phyloP scores from a whole-genome alignment of 2,329 filamentous ascomycete species.

The Colletotrichum sp. region DNA sequence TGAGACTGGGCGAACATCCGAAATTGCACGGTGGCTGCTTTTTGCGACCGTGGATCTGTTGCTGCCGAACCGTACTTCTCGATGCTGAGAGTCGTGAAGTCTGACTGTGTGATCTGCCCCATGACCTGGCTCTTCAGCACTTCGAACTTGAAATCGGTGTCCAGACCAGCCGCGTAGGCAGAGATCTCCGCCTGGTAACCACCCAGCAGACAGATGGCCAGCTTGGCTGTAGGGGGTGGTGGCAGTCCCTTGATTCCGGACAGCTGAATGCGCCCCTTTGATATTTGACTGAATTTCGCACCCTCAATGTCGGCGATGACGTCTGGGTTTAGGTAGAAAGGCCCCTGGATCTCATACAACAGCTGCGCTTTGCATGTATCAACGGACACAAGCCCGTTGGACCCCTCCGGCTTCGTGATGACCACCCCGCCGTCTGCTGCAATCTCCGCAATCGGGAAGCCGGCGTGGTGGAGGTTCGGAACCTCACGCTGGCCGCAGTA shows the following conservation, averaged over 20 bases:
- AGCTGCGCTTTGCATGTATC: constrained; percentile 49
- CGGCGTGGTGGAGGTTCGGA: constrained; percentile 34
- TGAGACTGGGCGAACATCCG: constrained; percentile 43
- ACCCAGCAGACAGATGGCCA: constrained; percentile 40
- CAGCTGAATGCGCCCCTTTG: constrained; percentile 36
- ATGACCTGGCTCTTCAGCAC: constrained; percentile 30
- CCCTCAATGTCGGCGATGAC: constrained; percentile 47
- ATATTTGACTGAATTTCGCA: constrained; percentile 38
- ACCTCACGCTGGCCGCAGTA: constrained; percentile 55
- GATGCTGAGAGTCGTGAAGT: constrained; percentile 32
- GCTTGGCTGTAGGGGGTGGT: constrained; percentile 43
- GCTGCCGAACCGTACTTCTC: constrained; percentile 30
- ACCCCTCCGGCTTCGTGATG: constrained; percentile 37
- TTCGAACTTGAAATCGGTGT: constrained; percentile 30
- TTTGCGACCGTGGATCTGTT: constrained; percentile 33
- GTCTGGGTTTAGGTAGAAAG: constrained; percentile 53
- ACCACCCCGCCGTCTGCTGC: constrained; percentile 33
- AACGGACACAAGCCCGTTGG: constrained; percentile 40
- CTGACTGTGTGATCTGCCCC: constrained; percentile 22
- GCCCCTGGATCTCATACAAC: constrained; percentile 53
- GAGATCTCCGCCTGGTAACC: constrained; percentile 41
- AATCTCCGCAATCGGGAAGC: constrained; percentile 44
- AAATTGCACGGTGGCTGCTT: constrained; percentile 43
- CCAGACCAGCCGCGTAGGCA: constrained; percentile 25
- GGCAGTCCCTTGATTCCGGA: constrained; percentile 41